phyloP scores from a whole-genome alignment of 495 filamentous ascomycete species.

The Venustampulla echinocandica region DNA sequence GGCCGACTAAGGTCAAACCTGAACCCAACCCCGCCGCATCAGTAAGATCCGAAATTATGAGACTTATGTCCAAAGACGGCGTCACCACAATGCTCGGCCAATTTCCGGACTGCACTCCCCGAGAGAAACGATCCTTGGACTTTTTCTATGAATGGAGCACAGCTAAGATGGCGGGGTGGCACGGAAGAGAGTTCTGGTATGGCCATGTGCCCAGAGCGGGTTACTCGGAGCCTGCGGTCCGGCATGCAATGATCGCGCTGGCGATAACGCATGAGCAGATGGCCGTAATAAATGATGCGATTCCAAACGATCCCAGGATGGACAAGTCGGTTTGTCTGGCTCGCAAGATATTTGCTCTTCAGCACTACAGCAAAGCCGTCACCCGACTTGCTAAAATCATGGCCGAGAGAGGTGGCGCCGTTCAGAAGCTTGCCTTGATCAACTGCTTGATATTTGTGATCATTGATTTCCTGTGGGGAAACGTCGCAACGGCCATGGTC shows the following conservation, averaged over 20 bases:
- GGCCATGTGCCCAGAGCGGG: not conserved
- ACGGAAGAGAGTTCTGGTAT: not conserved
- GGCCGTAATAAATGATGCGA: not conserved
- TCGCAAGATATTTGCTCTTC: not conserved
- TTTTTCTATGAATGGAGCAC: not conserved
- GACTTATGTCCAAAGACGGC: not conserved
- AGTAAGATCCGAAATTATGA: not conserved
- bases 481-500: not conserved
- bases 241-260: constrained; percentile 3
- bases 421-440: not conserved
- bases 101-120: not conserved
- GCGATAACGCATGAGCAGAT: not conserved
- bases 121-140: not conserved
- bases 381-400: not conserved
- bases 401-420: not conserved
- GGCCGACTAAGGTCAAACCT: not conserved
- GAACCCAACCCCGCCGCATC: not conserved
- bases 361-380: not conserved
- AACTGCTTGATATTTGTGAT: not conserved
- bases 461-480: not conserved
- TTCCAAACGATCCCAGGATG: constrained; percentile 1
- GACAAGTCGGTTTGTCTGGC: not conserved
- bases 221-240: not conserved
- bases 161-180: not conserved
- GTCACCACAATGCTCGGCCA: not conserved